These are phyloP conservation scores for Pseudovirgaria hyperparasitica DNA, from an alignment of 2,329 filamentous ascomycete genomes.

Conservation along the genomic window DNA sequence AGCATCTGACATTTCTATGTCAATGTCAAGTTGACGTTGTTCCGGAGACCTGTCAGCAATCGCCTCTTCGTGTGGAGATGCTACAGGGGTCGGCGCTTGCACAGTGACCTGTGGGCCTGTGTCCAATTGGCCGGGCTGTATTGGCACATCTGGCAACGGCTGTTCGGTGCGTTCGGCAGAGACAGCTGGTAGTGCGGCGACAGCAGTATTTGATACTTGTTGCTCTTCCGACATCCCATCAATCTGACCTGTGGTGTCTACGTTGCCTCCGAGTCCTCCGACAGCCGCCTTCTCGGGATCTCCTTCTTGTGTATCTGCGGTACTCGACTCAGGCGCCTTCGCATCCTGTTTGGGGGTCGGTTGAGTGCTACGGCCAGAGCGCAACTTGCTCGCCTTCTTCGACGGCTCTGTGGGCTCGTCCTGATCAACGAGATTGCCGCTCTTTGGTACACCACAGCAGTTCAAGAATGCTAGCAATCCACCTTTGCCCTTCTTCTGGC, in stretches of 20 bases:
- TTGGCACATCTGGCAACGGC: slow-evolving; percentile 14
- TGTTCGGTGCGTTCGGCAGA: slow-evolving; percentile 16
- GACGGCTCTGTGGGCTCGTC: slow-evolving; percentile 34
- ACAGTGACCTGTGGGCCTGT: slow-evolving; percentile 28
- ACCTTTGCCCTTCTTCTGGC: slow-evolving; percentile 23
- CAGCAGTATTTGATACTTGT: slow-evolving; percentile 15
- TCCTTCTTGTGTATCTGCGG: slow-evolving; percentile 31
- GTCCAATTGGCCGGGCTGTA: slow-evolving; percentile 19
- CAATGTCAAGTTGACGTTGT: slow-evolving; percentile 37
- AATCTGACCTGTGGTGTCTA: slow-evolving; percentile 9
- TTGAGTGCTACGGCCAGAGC: slow-evolving; percentile 31
- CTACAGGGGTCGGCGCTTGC: slow-evolving; percentile 33
- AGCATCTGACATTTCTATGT: slow-evolving; percentile 54
- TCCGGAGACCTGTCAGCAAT: slow-evolving; percentile 36
- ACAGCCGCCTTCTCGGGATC: slow-evolving; percentile 33
- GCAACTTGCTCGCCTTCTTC: slow-evolving; percentile 27
- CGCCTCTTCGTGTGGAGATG: slow-evolving; percentile 24
- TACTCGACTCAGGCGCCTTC: slow-evolving; percentile 29
- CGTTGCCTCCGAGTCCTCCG: slow-evolving; percentile 12
- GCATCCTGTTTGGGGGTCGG: slow-evolving; percentile 34
- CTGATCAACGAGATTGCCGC: slow-evolving; percentile 30
- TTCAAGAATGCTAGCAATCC: slow-evolving; percentile 42
- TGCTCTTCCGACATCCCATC: slow-evolving; percentile 10
- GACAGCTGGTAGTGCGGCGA: slow-evolving; percentile 10
- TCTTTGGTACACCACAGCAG: slow-evolving; percentile 54